Percentiles rank a stretch among this genome's conserved stretches.
These are phyloP conservation scores for Neurospora terricola DNA, from an alignment of 495 filamentous ascomycete genomes.

Conservation along the genomic window DNA sequence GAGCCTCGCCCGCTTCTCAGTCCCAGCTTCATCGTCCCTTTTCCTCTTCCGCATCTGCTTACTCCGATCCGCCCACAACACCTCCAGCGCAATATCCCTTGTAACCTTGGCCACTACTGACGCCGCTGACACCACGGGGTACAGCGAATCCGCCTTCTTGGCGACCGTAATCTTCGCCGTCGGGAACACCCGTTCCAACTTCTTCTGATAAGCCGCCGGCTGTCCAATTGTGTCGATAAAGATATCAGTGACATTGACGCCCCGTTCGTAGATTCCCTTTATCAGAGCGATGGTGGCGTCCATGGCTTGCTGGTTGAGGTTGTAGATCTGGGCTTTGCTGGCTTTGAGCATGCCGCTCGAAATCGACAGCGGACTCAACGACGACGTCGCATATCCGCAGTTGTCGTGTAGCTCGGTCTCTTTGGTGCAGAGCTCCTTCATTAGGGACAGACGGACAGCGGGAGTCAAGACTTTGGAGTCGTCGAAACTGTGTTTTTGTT, in stretches of 20 bases:
- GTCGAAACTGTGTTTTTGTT: slow-evolving; percentile 71
- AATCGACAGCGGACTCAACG: slow-evolving; percentile 80
- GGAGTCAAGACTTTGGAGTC: slow-evolving; percentile 85
- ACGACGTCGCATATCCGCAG: slow-evolving; percentile 74
- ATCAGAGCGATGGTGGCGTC: slow-evolving; percentile 89
- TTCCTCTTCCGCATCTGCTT: slow-evolving; percentile 4
- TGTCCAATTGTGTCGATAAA: slow-evolving; percentile 93
- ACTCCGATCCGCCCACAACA: slow-evolving; percentile 15
- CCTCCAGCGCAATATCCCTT: slow-evolving; percentile 76
- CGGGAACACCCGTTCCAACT: slow-evolving; percentile 77
- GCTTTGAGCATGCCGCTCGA: slow-evolving; percentile 69
- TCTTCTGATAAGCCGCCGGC: slow-evolving; percentile 71
- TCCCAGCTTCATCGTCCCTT: slow-evolving; percentile 8
- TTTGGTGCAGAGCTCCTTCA: slow-evolving; percentile 62
- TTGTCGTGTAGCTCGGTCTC: slow-evolving; percentile 50
- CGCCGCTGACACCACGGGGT: slow-evolving; percentile 88
- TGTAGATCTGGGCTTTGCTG: slow-evolving; percentile 49
- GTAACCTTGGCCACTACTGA: slow-evolving; percentile 95
- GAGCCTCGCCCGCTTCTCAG: background rate
- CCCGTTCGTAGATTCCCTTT: slow-evolving; percentile 56
- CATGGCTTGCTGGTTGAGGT: slow-evolving; percentile 96
- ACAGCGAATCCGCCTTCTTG: slow-evolving; percentile 91
- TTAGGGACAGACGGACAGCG: slow-evolving; percentile 58
- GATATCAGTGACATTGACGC: slow-evolving; percentile 75
- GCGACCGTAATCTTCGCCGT: slow-evolving; percentile 72